These are phyloP conservation scores for Candida odintsovae DNA, from an alignment of 805 yeast species.

Conservation along the genomic window DNA sequence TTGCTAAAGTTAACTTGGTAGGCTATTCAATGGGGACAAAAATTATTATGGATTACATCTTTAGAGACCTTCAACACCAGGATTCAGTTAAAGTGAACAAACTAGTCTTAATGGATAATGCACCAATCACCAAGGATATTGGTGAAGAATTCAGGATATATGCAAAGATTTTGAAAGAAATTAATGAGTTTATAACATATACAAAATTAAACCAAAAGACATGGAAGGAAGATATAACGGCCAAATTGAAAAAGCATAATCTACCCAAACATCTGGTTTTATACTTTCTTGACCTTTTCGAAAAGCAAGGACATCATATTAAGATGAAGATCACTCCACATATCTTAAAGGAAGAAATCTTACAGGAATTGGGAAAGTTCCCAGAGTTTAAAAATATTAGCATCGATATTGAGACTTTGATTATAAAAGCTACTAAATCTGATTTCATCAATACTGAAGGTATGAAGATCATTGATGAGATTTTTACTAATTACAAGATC, in stretches of 20 bases:
- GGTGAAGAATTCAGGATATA: conserved; percentile 25
- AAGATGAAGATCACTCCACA: conserved; percentile 23
- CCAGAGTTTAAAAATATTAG: conserved; percentile 11
- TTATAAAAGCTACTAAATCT: conserved; percentile 40
- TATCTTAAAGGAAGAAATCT: conserved; percentile 7
- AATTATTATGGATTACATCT: conserved; percentile 40
- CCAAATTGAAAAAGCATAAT: neutral
- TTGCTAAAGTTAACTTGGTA: conserved; percentile 28
- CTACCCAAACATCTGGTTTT: conserved; percentile 5
- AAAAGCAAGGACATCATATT: conserved; percentile 7
- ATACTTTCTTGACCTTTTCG: conserved; percentile 15
- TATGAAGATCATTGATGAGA: conserved; percentile 2
- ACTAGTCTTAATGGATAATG: conserved; percentile 43
- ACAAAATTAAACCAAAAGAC: neutral
- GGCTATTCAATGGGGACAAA: conserved; percentile 66
- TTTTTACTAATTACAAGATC: neutral
- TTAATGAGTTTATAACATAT: conserved; percentile 4
- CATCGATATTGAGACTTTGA: conserved; percentile 24
- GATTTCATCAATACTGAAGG: conserved; percentile 33
- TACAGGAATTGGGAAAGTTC: conserved; percentile 24
- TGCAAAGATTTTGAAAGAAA: conserved; percentile 5
- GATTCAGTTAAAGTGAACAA: conserved; percentile 28
- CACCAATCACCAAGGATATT: conserved; percentile 28
- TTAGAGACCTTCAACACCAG: conserved; percentile 23
- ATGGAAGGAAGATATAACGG: neutral